Base-by-base conservation (phyloP, 306 rosid species). In the Elaeagnus macrophylla region DNA sequence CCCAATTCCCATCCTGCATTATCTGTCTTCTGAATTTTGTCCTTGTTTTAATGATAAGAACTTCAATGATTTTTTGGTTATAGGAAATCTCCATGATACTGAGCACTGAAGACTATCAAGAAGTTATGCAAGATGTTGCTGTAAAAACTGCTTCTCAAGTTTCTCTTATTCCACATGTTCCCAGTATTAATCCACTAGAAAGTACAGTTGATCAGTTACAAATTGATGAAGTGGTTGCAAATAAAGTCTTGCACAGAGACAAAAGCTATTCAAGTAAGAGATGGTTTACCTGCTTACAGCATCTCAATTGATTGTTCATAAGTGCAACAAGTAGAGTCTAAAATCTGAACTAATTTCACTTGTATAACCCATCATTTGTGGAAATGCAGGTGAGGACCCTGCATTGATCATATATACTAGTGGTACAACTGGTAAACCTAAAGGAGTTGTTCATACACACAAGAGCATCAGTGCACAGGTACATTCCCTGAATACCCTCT, bases 341-440 rank as follows among this genome's bases (percentile, higher is more conserved):
- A n/a, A n/a, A n/a, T n/a, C 17, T 36, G 18, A 54, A 67, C 38
- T 43, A 5, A 67, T 65, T 46, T 50, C 51, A 65, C 37, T 74
- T 38, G 61, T 52, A 37, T 67, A 14, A 19, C 51, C 74, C 51
- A 49, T 67, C 62, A 43, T 57, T 68, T 71, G 59, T 48, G 44
- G 46, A 75, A 67, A 45, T 70, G 39, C 64, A 86, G 97, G 79
- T 80, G 96, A 84, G 67, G 94, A 86, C 76, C 87, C 95, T 9
- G 96, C 97, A 38, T 73, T 91, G 60, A 77, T 91, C 51, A 65
- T 91, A 60, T 86, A 91, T 64, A 91, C 97, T 19, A 86, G 97
- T 38, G 97, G 97, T 40, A 91, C 97, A 52, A 91, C 97, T 5
- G 97, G 97, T 59, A 91, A 86, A 80, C 97, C 96, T 11, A 91